Evolutionary conservation across 495 filamentous ascomycete species (phyloP), one percentile per base, ranked within the genome.

Genomic region (Cryomyces minteri): DNA sequence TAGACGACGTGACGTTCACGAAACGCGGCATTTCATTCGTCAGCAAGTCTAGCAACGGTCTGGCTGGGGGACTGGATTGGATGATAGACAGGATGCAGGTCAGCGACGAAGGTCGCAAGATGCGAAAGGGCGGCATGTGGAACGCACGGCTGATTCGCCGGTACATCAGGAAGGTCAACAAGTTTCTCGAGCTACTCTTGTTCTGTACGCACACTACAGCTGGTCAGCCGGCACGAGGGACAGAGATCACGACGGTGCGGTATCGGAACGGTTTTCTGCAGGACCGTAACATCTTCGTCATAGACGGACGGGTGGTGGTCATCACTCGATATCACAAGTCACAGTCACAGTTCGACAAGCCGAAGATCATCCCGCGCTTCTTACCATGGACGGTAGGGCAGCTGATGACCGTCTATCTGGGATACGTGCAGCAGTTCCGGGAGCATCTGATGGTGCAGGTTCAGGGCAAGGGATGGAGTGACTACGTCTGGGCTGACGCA

Each of bases 341-440:
- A 30, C 44, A 40, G 36, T 46, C 36, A 11, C 36, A 46, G 18
- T 39, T 46, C 37, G 44, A 46, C 36, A 46, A 46, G 44, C 44
- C 28, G 36, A 46, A 46, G 44, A 38, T 46, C 18, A 46, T 46
- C 44, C 36, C 44, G 44, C n/a, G 44, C 14, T 46, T 46, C 40
- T 38, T 46, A n/a, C 44, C 36, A 6, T 46, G 36, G 34, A 30
- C 30, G 44, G 44, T 46, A 6, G 36, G 44, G 32, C 36, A 46
- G 44, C 44, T 46, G 18, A 33, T 46, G 28, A 38, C 37, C 34
- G 28, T 40, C 8, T 40, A 40, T 39, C 44, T 40, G 7, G 36
- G 18, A 6, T 46, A 46, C 36, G 36, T 46, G 10, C 36, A 46
- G 44, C 44, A 33, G 44, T 32, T 46, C 18, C 36, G 32, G 44